Evolutionary conservation across 2,329 filamentous ascomycete genomes (phyloP), one percentile per base, ranked within the genome.

Genomic region (Pseudogymnoascus sp.): DNA sequence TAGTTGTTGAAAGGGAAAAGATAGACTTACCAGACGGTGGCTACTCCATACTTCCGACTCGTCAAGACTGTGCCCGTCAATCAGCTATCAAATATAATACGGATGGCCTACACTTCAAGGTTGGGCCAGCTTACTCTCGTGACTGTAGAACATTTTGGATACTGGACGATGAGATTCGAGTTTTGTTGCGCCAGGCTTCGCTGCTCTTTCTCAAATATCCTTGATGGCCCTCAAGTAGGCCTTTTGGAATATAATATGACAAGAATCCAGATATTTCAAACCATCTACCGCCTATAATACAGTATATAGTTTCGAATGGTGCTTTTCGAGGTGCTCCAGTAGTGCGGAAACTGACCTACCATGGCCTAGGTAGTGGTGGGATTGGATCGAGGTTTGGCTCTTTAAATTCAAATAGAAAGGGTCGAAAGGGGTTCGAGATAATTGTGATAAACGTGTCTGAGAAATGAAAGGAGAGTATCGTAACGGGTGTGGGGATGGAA

Each of bases 21-120:
- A 1, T 31, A 23, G 23, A 71, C 83, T 71, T 80, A 96, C 93
- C 95, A 99, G 65, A 99, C 88, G 1, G 93, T 99, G 13, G 93
- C 89, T 64, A 99, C 90, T 63, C 95, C 95, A 83, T 97, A 90
- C 74, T 95, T 88, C 72, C 87, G 87, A 66, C 84, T 93, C 3
- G 87, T 95, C 63, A 99, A 84, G 65, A 99, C 85, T 88, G 64
- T 38, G 10, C 10, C 19, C 28, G 2, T 7, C 26, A 57, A 21
- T 57, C n/a, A 57, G 50, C 7, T 21, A 10, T 33, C 36, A 36
- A 19, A 50, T 11, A 62, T 19, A 21, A 33, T 19, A 33, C 4
- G 1, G 5, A 15, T 33, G 3, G n/a, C 21, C 9, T 19, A 21
- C 15, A 21, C 15, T 15, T 1, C 5, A 57, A 19, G 13, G 5